These are phyloP conservation scores for Triticum aestivum DNA, from an alignment of 176 grass and related monocot species.

Conservation along the genomic window IWGSC_CS_RefSeq_v2.1 NC_057795.1:416738737-416739236, in stretches of 20 bases:
- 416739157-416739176: conserved; percentile 46
- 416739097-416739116: conserved; percentile 75
- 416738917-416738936: conserved; percentile 73
- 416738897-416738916: conserved; percentile 88
- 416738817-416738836: conserved; percentile 24
- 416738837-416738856: conserved; percentile 21
- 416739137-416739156: conserved; percentile 77
- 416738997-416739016: conserved; percentile 80
- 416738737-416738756: conserved; percentile 85
- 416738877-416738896: conserved; percentile 83
- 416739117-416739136: conserved; percentile 86
- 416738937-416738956: conserved; percentile 81
- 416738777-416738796: conserved; percentile 57
- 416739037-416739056: conserved; percentile 22
- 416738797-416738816: conserved; percentile 31
- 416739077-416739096: conserved; percentile 46
- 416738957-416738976: conserved; percentile 72
- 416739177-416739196: conserved; percentile 79
- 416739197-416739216: conserved; percentile 70
- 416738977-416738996: conserved; percentile 69
- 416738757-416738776: conserved; percentile 91
- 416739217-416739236: conserved; percentile 42
- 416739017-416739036: conserved; percentile 32
- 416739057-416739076: conserved; percentile 30
- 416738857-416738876: conserved; percentile 82